These are phyloP conservation scores for Teunomyces barrocoloradensis DNA, from an alignment of 805 yeast species.

Conservation along the genomic window DNA sequence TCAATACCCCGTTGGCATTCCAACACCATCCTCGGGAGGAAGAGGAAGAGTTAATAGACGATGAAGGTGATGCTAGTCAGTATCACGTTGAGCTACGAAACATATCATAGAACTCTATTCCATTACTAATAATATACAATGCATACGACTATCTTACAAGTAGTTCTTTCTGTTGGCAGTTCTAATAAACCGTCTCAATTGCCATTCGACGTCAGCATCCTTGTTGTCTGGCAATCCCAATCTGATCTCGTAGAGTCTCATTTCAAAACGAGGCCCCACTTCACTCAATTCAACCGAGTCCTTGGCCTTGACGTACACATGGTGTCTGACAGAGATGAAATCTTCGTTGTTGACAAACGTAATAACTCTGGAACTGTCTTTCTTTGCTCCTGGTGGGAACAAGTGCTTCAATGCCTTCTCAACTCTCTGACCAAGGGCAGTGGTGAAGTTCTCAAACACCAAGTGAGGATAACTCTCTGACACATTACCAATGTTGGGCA, in stretches of 20 bases:
- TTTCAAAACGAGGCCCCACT: conserved; percentile 97
- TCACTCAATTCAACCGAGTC: conserved; percentile 92
- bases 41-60: not conserved
- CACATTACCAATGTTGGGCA: conserved; percentile 79
- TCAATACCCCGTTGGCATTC: not conserved
- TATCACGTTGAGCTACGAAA: conserved; percentile 1
- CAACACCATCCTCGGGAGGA: not conserved
- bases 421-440: conserved; percentile 79
- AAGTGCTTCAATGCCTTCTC: conserved; percentile 78
- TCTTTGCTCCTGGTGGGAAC: conserved; percentile 96
- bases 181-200: conserved; percentile 84
- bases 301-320: conserved; percentile 84
- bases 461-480: conserved; percentile 93
- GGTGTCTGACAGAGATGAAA: conserved; percentile 92
- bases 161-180: conserved; percentile 96
- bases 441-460: conserved; percentile 84
- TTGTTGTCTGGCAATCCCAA: conserved; percentile 91
- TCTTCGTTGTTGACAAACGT: conserved; percentile 90
- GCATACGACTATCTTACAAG: conserved; percentile 27
- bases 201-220: conserved; percentile 99
- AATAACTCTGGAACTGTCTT: conserved; percentile 85
- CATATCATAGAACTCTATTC: conserved; percentile 1
- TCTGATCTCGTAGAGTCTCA: conserved; percentile 85
- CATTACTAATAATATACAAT: conserved; percentile 5
- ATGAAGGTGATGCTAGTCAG: not conserved